These are phyloP conservation scores for Fagus sylvatica DNA, from an alignment of 306 rosid species.

Conservation along the genomic window DNA sequence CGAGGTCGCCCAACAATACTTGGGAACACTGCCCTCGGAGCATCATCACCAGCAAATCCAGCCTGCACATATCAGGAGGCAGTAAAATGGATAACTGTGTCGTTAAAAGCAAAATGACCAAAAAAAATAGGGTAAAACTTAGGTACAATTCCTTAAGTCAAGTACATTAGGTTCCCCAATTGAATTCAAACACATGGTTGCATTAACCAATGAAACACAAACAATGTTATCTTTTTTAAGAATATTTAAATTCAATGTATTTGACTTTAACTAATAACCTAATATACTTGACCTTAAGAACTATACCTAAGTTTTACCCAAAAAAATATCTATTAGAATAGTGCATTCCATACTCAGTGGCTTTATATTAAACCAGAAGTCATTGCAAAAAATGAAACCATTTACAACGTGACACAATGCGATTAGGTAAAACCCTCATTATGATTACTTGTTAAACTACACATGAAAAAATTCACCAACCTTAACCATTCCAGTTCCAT, in stretches of 20 bases:
- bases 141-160: too few relatives aligned
- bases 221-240: too few relatives aligned
- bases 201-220: too few relatives aligned
- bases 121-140: neutral
- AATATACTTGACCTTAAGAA: too few relatives aligned
- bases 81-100: neutral
- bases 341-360: neutral
- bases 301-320: too few relatives aligned
- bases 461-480: conserved; percentile 19
- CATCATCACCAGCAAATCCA: conserved; percentile 72
- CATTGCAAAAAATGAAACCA: neutral
- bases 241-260: too few relatives aligned
- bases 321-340: too few relatives aligned
- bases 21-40: conserved; percentile 68
- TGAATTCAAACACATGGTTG: too few relatives aligned
- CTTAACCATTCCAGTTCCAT: conserved; percentile 77
- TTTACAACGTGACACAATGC: neutral
- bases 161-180: too few relatives aligned
- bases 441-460: neutral
- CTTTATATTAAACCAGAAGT: neutral
- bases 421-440: neutral
- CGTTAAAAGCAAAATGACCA: neutral
- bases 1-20: conserved; percentile 69
- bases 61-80: conserved; percentile 40
- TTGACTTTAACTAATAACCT: too few relatives aligned